Conservation (phyloP, 2,329 filamentous ascomycete species). For the Alternaria gaisen region DNA sequence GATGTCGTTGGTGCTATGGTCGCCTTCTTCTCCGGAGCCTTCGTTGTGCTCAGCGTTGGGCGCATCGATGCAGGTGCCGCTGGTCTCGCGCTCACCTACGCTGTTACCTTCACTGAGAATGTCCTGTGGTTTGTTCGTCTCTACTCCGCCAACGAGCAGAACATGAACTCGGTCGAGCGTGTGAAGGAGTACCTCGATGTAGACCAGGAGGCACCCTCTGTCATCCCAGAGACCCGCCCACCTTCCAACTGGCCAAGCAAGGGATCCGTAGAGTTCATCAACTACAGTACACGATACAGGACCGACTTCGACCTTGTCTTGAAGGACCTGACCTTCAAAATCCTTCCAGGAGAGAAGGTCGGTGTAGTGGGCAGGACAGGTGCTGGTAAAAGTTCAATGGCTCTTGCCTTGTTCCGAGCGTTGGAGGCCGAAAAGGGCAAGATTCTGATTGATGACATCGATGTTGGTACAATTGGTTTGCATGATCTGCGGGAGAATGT, state of each 20-base stretch:
- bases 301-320: conserved; percentile 87
- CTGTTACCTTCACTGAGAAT: conserved; percentile 96
- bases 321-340: conserved; percentile 83
- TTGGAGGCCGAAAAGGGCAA: conserved; percentile 89
- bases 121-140: conserved; percentile 95
- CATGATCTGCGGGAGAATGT: conserved; percentile 91
- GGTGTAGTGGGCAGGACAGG: conserved; percentile 96
- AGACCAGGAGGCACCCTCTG: conserved; percentile 84
- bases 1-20: conserved; percentile 91
- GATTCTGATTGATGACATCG: conserved; percentile 90
- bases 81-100: conserved; percentile 93
- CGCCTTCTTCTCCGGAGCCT: conserved; percentile 90
- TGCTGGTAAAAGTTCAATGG: conserved; percentile 94
- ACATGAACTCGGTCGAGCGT: conserved; percentile 98
- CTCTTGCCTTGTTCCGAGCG: conserved; percentile 90
- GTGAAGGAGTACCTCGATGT: conserved; percentile 97
- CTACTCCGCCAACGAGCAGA: conserved; percentile 95
- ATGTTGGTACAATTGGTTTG: conserved; percentile 89
- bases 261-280: conserved; percentile 85
- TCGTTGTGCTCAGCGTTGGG: conserved; percentile 85
- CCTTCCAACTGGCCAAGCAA: conserved; percentile 82
- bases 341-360: conserved; percentile 87
- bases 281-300: conserved; percentile 90
- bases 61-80: conserved; percentile 89
- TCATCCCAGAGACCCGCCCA: conserved; percentile 82